phyloP scores from a whole-genome alignment of 257 asterid species.

The Capsicum pubescens region DNA sequence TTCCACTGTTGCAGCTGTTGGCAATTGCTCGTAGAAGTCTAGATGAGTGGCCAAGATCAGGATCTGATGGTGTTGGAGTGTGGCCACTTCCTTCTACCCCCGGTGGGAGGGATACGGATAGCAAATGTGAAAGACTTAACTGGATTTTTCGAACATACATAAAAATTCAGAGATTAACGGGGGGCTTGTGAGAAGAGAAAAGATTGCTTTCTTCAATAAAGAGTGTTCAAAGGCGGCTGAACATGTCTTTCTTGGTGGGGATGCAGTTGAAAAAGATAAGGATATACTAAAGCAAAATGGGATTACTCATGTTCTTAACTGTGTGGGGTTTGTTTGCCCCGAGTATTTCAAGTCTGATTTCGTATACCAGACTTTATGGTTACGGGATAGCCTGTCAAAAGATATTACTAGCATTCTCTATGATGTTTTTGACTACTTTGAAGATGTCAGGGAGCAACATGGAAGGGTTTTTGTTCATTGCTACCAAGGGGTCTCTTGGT shows the following conservation, averaged over 20 bases:
- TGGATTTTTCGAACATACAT: constrained; percentile 56
- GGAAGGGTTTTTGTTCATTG: constrained; percentile 61
- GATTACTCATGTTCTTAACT: too few species aligned
- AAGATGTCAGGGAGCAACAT: constrained; percentile 56
- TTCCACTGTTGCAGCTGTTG: constrained; percentile 54
- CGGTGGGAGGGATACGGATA: constrained; percentile 44
- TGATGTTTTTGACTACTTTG: constrained; percentile 33
- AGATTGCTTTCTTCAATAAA: constrained; percentile 54
- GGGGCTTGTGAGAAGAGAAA: constrained; percentile 53
- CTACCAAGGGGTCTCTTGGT: constrained; percentile 59
- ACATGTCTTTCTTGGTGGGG: constrained; percentile 10
- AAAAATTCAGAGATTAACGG: constrained; percentile 44
- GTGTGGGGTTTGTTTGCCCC: too few species aligned
- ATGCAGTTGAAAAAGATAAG: too few species aligned
- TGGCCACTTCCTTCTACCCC: constrained; percentile 61
- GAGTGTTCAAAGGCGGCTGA: constrained; percentile 59
- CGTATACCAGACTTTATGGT: too few species aligned
- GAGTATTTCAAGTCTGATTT: too few species aligned
- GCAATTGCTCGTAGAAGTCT: constrained; percentile 52
- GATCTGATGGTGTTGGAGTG: constrained; percentile 62
- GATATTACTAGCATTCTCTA: too few species aligned
- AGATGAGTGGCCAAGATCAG: constrained; percentile 37
- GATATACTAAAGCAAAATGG: too few species aligned
- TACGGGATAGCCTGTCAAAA: too few species aligned
- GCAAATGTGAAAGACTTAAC: constrained; percentile 54